Base-by-base conservation (phyloP, 441 rosid species). In the Erodium chrysanthum region DNA sequence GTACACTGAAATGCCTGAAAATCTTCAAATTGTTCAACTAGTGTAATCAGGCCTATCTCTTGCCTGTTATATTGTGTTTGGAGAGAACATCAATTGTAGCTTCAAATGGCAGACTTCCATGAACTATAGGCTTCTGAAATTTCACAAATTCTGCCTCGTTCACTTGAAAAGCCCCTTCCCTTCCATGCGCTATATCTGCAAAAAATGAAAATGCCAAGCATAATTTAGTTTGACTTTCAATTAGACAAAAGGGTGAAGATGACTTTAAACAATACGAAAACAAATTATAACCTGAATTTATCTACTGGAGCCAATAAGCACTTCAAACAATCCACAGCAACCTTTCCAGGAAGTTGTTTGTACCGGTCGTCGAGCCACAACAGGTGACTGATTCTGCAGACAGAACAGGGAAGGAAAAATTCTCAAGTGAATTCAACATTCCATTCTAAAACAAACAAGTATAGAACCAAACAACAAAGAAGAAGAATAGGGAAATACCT, bases 291-390 rank as follows among this genome's bases (percentile, higher is more conserved):
- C 60, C 60, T 52, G 60, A 52, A 52, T 0, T 52, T 52, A 52
- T 52, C 60, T 52, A 52, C 23, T 7, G 22, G 60, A 52, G 60
- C 60, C 60, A 18, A 17, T 18, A 52, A 52, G 22, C 9, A 52
- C 60, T 52, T 52, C 60, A 52, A 52, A 52, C 60, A 52, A 18
- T 52, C 60, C 60, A 52, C 60, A 52, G 60, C 60, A 52, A 17
- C 60, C 60, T 25, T 52, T 52, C 60, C 60, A 52, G 0, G 60
- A 52, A 52, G 60, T 52, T 18, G 60, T 18, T 52, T 52, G 60
- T 7, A 52, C 60, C 18, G 23, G 60, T 52, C 60, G 60, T 52
- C 23, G 25, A 20, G 60, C 60, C 60, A 52, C 60, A 5, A 46
- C 52, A 52, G 60, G 23, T 52, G 18, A 52, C 10, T 7, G 60